A percentile compares a stretch with the other conserved stretches of the same genome.
Evolutionary conservation across 768 basidiomycete genomes (phyloP).

Genomic region (Tulasnella sp.): DNA sequence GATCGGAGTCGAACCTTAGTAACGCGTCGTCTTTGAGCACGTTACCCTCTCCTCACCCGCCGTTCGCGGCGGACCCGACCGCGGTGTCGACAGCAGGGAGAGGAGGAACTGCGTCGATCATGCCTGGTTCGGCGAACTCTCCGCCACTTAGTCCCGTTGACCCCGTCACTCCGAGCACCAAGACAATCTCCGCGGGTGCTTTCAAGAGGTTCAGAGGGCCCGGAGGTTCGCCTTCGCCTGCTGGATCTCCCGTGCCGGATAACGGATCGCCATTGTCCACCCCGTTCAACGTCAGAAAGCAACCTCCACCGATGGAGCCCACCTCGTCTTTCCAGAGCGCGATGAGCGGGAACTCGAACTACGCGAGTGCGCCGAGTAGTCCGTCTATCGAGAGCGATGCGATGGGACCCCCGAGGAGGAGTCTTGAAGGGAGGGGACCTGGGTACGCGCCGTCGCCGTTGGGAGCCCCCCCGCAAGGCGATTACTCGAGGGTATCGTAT

Average conservation of each 20-base stretch:
- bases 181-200: neutral
- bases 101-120: neutral
- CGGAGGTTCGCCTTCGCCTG: neutral
- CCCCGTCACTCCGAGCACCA: neutral
- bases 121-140: neutral
- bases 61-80: neutral
- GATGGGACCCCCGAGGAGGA: neutral
- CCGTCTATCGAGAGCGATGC: neutral
- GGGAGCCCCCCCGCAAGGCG: neutral
- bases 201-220: neutral
- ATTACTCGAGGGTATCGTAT: neutral
- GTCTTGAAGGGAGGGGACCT: neutral
- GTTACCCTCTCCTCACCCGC: neutral
- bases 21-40: neutral
- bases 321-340: neutral
- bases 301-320: neutral
- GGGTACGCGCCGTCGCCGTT: neutral
- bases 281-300: neutral
- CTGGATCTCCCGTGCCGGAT: neutral
- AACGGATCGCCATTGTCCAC: neutral
- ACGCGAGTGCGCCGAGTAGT: neutral
- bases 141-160: neutral
- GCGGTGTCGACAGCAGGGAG: neutral
- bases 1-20: neutral
- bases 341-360: neutral